These are phyloP conservation scores for Xylaria sp. DNA, from an alignment of 2,329 filamentous ascomycete species.

Conservation along the genomic window DNA sequence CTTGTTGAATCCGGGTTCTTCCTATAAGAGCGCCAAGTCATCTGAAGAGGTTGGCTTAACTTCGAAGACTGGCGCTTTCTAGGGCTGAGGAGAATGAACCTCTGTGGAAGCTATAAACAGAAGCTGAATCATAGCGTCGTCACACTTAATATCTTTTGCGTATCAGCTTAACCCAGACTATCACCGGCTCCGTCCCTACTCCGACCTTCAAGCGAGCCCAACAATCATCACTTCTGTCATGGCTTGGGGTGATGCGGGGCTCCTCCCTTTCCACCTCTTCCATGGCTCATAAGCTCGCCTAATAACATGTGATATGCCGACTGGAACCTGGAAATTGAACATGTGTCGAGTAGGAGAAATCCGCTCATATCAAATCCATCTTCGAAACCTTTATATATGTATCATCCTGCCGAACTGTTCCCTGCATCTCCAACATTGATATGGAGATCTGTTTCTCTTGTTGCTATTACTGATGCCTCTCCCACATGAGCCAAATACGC, in stretches of 20 bases:
- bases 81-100: neutral
- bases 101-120: neutral
- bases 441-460: slow-evolving; percentile 46
- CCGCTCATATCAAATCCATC: slow-evolving; percentile 26
- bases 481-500: slow-evolving; percentile 54
- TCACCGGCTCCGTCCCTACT: neutral
- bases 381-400: slow-evolving; percentile 30
- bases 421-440: slow-evolving; percentile 54
- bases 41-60: neutral
- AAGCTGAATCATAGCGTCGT: neutral
- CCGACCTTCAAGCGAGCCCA: neutral
- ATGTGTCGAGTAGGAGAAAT: neutral
- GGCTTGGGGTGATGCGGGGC: neutral
- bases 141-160: neutral
- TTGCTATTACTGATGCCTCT: slow-evolving; percentile 45
- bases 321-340: neutral
- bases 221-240: neutral
- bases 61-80: neutral
- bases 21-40: neutral
- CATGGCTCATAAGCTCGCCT: neutral
- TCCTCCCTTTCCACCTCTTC: neutral
- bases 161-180: neutral
- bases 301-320: neutral
- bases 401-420: slow-evolving; percentile 42
- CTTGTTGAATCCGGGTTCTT: slow-evolving; percentile 19